Evolutionary conservation across 73 alveolate species (phyloP).

Genomic region (Paramecium caudatum): DNA sequence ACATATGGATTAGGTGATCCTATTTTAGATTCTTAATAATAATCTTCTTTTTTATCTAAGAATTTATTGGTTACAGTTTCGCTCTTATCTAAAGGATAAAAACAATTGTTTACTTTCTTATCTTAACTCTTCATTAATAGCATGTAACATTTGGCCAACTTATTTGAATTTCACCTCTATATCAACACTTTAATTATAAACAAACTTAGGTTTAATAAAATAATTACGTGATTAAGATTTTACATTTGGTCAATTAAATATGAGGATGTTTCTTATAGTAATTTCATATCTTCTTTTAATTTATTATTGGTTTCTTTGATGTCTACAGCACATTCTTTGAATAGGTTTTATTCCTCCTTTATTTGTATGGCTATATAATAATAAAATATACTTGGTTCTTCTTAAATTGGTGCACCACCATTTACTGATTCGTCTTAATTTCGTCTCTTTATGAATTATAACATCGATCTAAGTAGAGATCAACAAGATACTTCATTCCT

Average conservation of each 20-base stretch:
- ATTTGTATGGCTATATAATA: neutral
- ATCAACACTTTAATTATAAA: slow-evolving; percentile 51
- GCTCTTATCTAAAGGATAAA: neutral
- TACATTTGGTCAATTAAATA: slow-evolving; percentile 57
- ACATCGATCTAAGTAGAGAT: slow-evolving; percentile 8
- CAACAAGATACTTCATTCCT: slow-evolving; percentile 23
- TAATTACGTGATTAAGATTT: slow-evolving; percentile 42
- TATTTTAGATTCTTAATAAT: slow-evolving; percentile 20
- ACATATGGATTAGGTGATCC: slow-evolving; percentile 69
- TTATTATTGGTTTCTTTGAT: slow-evolving; percentile 56
- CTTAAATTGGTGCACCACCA: neutral
- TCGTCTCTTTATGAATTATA: slow-evolving; percentile 36
- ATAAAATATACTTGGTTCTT: neutral
- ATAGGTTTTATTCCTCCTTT: slow-evolving; percentile 57
- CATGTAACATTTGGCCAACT: slow-evolving; percentile 64
- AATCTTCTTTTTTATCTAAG: slow-evolving; percentile 8
- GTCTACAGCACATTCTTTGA: slow-evolving; percentile 60
- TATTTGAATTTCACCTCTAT: slow-evolving; percentile 64
- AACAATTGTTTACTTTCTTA: neutral
- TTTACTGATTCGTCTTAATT: neutral
- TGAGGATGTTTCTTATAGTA: slow-evolving; percentile 59
- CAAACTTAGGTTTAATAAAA: neutral
- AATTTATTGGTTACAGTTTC: neutral
- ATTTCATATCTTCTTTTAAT: slow-evolving; percentile 61
- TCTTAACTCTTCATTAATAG: slow-evolving; percentile 43